Evolutionary conservation across 192 early-diverging fungal species (phyloP).

Genomic region (Rhizoclosmatium globosum): DNA sequence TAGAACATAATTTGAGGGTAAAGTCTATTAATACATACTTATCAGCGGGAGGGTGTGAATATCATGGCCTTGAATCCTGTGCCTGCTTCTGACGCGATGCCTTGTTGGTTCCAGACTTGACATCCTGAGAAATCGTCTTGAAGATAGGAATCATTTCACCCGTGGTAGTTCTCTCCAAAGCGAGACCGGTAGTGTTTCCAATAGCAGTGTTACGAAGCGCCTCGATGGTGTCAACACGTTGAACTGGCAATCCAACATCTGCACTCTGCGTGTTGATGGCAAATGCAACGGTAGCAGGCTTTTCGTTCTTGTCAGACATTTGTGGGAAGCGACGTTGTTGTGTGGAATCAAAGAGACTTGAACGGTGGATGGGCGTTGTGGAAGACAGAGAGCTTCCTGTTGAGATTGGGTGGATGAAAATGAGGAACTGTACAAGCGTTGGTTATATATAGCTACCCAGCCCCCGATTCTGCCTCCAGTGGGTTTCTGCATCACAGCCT

Average conservation of each 20-base stretch:
- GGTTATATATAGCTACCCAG: too few relatives aligned
- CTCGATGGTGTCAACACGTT: slow-evolving; percentile 6
- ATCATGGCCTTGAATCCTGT: slow-evolving; percentile 13
- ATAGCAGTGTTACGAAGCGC: background rate
- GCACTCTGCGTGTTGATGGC: background rate
- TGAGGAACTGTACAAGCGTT: too few relatives aligned
- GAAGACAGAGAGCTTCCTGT: too few relatives aligned
- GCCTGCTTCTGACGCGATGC: background rate
- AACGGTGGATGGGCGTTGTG: too few relatives aligned
- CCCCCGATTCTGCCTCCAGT: too few relatives aligned
- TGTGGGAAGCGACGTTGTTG: too few relatives aligned
- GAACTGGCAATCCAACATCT: background rate
- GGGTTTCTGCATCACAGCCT: too few relatives aligned
- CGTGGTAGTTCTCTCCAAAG: background rate
- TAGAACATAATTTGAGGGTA: background rate
- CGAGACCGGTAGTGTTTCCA: background rate
- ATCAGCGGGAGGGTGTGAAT: slow-evolving; percentile 9
- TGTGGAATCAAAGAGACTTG: too few relatives aligned
- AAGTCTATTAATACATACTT: background rate
- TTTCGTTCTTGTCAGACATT: too few relatives aligned
- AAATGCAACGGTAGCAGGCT: too few relatives aligned
- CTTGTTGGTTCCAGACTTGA: background rate
- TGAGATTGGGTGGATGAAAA: too few relatives aligned
- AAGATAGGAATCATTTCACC: slow-evolving; percentile 30
- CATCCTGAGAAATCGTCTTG: slow-evolving; percentile 22